These are phyloP conservation scores for Catunica adiposa DNA, from an alignment of 2,329 filamentous ascomycete species.

Conservation along the genomic window DNA sequence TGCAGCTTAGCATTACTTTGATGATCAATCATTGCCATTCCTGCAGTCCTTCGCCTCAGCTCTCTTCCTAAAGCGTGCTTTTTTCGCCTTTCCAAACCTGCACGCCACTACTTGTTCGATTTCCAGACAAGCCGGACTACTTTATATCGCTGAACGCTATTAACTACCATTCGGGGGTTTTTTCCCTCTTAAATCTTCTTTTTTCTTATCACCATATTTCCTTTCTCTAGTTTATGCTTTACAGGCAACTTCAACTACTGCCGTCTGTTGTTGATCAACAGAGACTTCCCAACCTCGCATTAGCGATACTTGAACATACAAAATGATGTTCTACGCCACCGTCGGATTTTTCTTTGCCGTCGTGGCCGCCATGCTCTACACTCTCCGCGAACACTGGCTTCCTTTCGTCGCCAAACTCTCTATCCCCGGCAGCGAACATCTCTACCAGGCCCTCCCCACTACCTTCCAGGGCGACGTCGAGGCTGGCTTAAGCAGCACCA, in stretches of 20 bases:
- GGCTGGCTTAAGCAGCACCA: conserved; percentile 64
- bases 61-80: background rate
- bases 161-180: background rate
- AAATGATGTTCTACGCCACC: conserved; percentile 74
- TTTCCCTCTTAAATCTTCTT: background rate
- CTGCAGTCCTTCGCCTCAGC: background rate
- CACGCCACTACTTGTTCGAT: too few relatives aligned
- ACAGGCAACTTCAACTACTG: too few relatives aligned
- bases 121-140: background rate
- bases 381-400: conserved; percentile 65
- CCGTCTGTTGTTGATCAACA: background rate
- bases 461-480: conserved; percentile 76
- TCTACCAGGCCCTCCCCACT: conserved; percentile 63
- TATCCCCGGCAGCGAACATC: conserved; percentile 38
- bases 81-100: background rate
- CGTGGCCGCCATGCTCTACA: conserved; percentile 57
- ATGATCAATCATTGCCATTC: background rate
- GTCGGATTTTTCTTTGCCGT: conserved; percentile 56
- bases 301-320: conserved; percentile 12
- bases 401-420: conserved; percentile 44
- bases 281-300: background rate
- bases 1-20: too few relatives aligned
- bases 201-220: background rate
- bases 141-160: background rate
- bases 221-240: background rate